Base-by-base conservation (phyloP, 495 filamentous ascomycete genomes). In the Penicillium goetzii region DNA sequence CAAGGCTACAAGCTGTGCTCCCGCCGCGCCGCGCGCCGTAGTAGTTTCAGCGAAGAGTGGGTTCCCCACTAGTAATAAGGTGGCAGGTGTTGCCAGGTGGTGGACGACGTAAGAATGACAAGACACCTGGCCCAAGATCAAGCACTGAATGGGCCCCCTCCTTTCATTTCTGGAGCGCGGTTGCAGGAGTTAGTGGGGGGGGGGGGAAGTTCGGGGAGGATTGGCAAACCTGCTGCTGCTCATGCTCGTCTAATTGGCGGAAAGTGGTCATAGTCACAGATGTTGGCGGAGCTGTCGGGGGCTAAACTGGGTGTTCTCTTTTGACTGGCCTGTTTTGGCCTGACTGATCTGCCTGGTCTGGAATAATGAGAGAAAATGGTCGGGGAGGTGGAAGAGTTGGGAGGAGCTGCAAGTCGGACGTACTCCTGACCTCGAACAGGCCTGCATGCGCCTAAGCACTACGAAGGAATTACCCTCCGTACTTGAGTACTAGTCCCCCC, bases 91-190 rank as follows among this genome's bases (percentile, higher is more conserved):
- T n/a, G 36, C 2, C 21, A 21, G 43, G n/a, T 21, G 43, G 43
- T 26, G 12, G 14, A 26, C 45, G 45, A 25, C 21, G 25, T 49
- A 49, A 43, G 41, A 43, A 43, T n/a, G 23, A 49, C 23, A 23
- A 49, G 4, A 23, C 23, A 41, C 38, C 38, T 41, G 43, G 43
- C 12, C 43, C 7, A 7, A 25, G 12, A 49, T 14, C 45, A 49
- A 49, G 45, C 45, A 49, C 45, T 49, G 41, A 43, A 43, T 43
- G 41, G 41, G 45, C 45, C 45, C 23, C 45, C 14, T n/a, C 43
- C 43, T 47, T 47, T 23, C 19, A 47, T 25, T n/a, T 47, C 19
- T 47, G 5, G 30, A 32, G 30, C 30, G 30, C 30, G 30, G 30
- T 32, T 32, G 9, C 30, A 32, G 30, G 43, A 19, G 40, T 43